These are phyloP conservation scores for Glycyrrhiza uralensis DNA, from an alignment of 306 rosid genomes.

Conservation along the genomic window DNA sequence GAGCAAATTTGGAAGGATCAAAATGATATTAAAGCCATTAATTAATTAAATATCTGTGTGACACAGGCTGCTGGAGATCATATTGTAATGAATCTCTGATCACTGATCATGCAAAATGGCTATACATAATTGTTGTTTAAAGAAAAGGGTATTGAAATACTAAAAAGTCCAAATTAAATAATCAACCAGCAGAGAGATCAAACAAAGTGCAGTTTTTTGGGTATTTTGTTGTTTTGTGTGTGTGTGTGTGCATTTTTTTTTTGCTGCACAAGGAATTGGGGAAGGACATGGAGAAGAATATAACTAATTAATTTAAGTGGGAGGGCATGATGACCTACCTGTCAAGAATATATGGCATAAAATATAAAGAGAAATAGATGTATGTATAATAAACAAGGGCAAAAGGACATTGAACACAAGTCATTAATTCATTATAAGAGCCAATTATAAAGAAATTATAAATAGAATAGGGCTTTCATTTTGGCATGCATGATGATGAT, in stretches of 20 bases:
- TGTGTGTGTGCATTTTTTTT: no score
- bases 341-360: constrained; percentile 42
- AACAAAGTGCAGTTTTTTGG: constrained; percentile 55
- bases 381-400: neutral
- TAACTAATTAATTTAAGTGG: constrained; percentile 53
- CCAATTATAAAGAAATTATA: constrained; percentile 66
- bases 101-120: constrained; percentile 36
- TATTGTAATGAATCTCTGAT: constrained; percentile 39
- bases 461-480: constrained; percentile 34
- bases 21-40: no score
- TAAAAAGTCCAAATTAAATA: constrained; percentile 29
- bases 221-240: constrained; percentile 45
- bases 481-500: constrained; percentile 76
- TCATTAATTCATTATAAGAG: constrained; percentile 38
- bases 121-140: constrained; percentile 28
- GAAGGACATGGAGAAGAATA: constrained; percentile 29
- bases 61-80: constrained; percentile 21
- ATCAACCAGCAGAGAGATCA: constrained; percentile 28
- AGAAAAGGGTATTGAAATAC: constrained; percentile 26
- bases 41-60: neutral
- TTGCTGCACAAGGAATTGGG: constrained; percentile 34
- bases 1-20: no score
- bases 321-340: constrained; percentile 72
- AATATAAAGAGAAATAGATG: constrained; percentile 25
- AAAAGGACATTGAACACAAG: constrained; percentile 37